These are phyloP conservation scores for Solanum sejunctum DNA, from an alignment of 257 asterid species.

Conservation along the genomic window DNA sequence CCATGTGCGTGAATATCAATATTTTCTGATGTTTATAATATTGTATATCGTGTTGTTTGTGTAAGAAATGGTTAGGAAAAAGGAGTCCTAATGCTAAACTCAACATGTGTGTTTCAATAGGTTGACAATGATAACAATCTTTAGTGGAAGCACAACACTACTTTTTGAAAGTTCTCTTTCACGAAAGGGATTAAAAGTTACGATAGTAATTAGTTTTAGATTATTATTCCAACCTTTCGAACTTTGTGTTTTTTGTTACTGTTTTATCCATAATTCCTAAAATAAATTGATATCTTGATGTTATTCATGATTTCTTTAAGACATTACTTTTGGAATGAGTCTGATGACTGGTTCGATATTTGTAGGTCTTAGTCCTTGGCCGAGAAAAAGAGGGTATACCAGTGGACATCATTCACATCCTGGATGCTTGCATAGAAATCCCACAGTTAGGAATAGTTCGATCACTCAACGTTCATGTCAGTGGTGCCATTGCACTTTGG, in stretches of 20 bases:
- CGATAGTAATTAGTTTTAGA: neutral
- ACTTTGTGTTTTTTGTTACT: neutral
- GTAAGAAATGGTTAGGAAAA: neutral
- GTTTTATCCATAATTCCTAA: neutral
- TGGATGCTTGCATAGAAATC: slow-evolving; percentile 88
- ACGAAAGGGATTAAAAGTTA: neutral
- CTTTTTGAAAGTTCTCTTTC: neutral
- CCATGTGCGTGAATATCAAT: neutral
- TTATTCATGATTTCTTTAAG: neutral
- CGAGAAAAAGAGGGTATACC: slow-evolving; percentile 97
- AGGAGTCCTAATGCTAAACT: neutral
- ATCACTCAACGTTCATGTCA: slow-evolving; percentile 94
- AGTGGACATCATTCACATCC: slow-evolving; percentile 74
- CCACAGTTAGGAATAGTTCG: slow-evolving; percentile 91
- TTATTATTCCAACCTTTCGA: neutral
- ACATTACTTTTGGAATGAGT: neutral
- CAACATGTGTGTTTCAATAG: neutral
- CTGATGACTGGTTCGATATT: neutral
- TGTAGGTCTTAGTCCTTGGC: slow-evolving; percentile 74
- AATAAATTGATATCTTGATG: neutral
- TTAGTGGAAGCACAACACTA: neutral
- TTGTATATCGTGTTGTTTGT: neutral
- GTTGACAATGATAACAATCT: neutral
- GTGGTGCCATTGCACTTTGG: slow-evolving; percentile 97
- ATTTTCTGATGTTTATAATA: neutral